Evolutionary conservation across 2,329 filamentous ascomycete genomes (phyloP), one percentile per base, ranked within the genome.

Genomic region (Alternaria panax): DNA sequence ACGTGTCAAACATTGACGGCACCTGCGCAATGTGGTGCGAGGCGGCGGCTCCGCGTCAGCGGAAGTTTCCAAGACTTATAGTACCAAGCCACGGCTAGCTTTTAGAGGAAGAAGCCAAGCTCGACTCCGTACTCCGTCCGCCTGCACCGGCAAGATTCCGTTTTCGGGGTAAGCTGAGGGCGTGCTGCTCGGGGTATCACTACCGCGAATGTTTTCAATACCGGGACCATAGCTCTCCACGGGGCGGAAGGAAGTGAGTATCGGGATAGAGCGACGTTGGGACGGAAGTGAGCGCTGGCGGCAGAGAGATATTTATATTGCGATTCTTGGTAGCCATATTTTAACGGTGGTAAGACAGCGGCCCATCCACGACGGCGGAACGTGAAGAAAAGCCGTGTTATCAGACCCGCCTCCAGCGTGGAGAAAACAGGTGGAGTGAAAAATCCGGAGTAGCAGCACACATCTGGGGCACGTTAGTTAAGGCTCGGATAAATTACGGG

Each of bases 101-200:
- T 12, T 11, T 52, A 50, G 24, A 27, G 28, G 45, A 56, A 50
- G 30, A 46, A 54, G 46, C 61, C 57, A 64, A 60, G 42, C 65
- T 56, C 32, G n/a, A 50, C 45, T 50, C 42, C 28, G 65, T 36
- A 66, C 25, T 63, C 63, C 63, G 43, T 14, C 65, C 65, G 65
- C 46, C 7, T 27, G 34, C 50, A 48, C 30, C 45, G 45, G 45
- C 18, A 48, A 9, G 25, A 8, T 48, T 48, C 45, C 30, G 28
- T 24, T 34, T 36, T 34, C 25, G 45, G 30, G 45, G 14, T 25
- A 34, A 34, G n/a, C 24, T 36, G 30, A 24, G 8, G 28, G 28
- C 34, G 16, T 24, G 3, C 11, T 24, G 34, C 42, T 68, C 64
- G 67, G 67, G 43, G 54, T 52, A 67, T 54, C 52, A 54, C 46